Base-by-base conservation (phyloP, 345 rosid genomes). In the Salix exigua region DNA sequence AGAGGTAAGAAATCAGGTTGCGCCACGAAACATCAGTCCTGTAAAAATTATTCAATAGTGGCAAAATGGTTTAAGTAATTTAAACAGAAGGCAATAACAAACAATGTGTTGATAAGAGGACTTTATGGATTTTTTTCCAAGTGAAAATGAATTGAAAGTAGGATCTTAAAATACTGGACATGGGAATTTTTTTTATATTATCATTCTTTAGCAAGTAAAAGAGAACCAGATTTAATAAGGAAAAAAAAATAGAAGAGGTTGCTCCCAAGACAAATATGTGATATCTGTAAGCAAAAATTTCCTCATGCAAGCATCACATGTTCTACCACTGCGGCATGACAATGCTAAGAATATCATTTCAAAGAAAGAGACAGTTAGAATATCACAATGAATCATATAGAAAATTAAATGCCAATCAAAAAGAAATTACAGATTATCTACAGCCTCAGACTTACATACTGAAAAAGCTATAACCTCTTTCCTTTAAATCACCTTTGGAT, bases 11-110 rank as follows among this genome's bases (percentile, higher is more conserved):
- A 90, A 96, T 94, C 91, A 93, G 86, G 97, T 83, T 89, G 91
- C 98, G 89, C 99, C 99, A 89, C 82, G 87, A 89, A 87, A 93
- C 94, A 88, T 91, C 94, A 90, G 83, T 82, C 97, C 98, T 94
- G 97, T 88, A 86, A 83, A 88, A 85, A 68, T 85, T 83, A 71
- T 85, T 74, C 74, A 71, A 71, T 78, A 46, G 71, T 37, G 76
- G 61, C 73, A 82, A 82, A 82, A 74, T 74, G 16, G 70, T 80
- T 89, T 87, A 82, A 84, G 86, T 87, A 71, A 79, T 75, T 71
- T 78, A 72, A 79, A 79, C 63, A 68, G 21, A 73, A 82, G 58
- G 78, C 9, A 68, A 83, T 70, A 68, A 61, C 73, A 85, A 58
- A 76, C 53, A 51, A 58, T 63, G 53, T 35, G 65, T 62, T 67